Evolutionary conservation across 2,329 filamentous ascomycete genomes (phyloP).

Genomic region (Trichophyton equinum): DNA sequence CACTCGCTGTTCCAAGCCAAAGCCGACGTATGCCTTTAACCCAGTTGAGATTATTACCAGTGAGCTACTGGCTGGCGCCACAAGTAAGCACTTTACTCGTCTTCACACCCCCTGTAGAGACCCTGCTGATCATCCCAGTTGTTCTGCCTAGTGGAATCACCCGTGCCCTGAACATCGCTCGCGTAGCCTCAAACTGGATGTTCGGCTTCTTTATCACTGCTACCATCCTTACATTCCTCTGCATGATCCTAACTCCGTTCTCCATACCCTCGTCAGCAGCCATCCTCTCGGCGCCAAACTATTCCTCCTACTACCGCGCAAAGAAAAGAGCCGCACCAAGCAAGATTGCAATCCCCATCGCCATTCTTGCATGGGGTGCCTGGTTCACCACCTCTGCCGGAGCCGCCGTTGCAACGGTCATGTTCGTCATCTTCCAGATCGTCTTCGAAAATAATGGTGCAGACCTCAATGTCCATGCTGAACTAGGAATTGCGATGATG

Average conservation of each 20-base stretch:
- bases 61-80: conserved; percentile 70
- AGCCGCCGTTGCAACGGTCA: conserved; percentile 64
- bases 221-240: conserved; percentile 55
- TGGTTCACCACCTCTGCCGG: conserved; percentile 57
- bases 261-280: conserved; percentile 35
- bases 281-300: conserved; percentile 19
- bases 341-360: conserved; percentile 45
- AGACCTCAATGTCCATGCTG: conserved; percentile 62
- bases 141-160: conserved; percentile 63
- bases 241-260: conserved; percentile 52
- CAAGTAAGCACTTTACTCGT: conserved; percentile 39
- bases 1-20: conserved; percentile 59
- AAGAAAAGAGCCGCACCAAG: conserved; percentile 21
- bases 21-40: conserved; percentile 77
- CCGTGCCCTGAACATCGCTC: conserved; percentile 61
- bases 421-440: conserved; percentile 69
- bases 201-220: conserved; percentile 73
- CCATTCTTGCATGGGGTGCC: conserved; percentile 54
- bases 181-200: conserved; percentile 69
- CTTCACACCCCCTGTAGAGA: not conserved
- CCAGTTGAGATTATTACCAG: conserved; percentile 68
- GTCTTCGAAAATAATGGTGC: conserved; percentile 55
- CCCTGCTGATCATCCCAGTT: conserved; percentile 35
- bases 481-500: conserved; percentile 62
- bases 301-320: conserved; percentile 5